Evolutionary conservation across 1,139 yeast species (phyloP).

Genomic region (Pichia sp.): DNA sequence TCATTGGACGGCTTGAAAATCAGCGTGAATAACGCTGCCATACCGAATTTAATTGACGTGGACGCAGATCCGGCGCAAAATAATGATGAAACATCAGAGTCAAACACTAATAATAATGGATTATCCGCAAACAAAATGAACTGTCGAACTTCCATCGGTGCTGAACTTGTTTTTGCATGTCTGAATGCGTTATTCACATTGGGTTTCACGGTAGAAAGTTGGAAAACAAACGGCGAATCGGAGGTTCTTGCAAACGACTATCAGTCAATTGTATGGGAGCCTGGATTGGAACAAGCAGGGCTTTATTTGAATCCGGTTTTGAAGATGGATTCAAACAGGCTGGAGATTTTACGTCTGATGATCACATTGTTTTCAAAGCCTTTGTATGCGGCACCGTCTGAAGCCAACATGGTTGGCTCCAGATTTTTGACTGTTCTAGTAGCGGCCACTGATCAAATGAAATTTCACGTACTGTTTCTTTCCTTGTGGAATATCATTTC

Average conservation of each 20-base stretch:
- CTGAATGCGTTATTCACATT: slow-evolving; percentile 49
- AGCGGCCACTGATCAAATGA: slow-evolving; percentile 40
- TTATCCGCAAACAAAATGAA: slow-evolving; percentile 11
- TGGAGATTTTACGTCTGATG: slow-evolving; percentile 57
- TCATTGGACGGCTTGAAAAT: background rate
- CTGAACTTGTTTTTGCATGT: slow-evolving; percentile 36
- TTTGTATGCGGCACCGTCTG: slow-evolving; percentile 41
- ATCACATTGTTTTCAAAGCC: slow-evolving; percentile 57
- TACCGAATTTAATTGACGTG: slow-evolving; percentile 4
- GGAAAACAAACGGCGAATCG: slow-evolving; percentile 5
- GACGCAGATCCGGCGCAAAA: background rate
- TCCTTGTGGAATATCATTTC: slow-evolving; percentile 55
- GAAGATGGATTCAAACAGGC: slow-evolving; percentile 53
- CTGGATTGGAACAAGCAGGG: slow-evolving; percentile 55
- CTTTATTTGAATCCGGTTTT: slow-evolving; percentile 37
- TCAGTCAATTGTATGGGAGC: slow-evolving; percentile 54
- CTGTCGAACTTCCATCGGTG: slow-evolving; percentile 39
- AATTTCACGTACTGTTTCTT: slow-evolving; percentile 48
- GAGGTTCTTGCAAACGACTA: slow-evolving; percentile 16
- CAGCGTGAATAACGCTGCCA: background rate
- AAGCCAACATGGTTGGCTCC: slow-evolving; percentile 44
- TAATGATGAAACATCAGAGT: background rate
- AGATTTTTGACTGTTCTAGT: slow-evolving; percentile 53
- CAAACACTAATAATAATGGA: background rate
- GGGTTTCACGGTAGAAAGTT: slow-evolving; percentile 46